phyloP scores from a whole-genome alignment of 306 rosid species.

The Prunus kanzakura region DNA sequence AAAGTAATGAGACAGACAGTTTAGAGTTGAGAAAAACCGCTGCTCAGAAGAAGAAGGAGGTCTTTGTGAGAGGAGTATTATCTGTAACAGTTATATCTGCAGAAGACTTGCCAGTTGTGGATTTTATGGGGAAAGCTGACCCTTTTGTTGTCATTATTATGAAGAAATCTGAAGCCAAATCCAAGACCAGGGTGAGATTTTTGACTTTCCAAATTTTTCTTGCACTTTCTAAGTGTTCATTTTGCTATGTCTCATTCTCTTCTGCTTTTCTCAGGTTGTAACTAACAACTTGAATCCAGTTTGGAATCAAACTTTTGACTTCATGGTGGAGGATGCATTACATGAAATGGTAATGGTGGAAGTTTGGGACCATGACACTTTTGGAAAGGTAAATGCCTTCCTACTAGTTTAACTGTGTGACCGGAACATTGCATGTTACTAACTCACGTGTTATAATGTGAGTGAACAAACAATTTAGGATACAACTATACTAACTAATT shows the following conservation, averaged over 20 bases:
- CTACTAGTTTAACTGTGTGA: not conserved
- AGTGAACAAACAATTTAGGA: not conserved
- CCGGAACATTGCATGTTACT: not conserved
- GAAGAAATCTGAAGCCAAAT: constrained; percentile 72
- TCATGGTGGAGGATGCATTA: constrained; percentile 90
- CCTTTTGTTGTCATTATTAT: constrained; percentile 72
- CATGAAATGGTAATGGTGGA: constrained; percentile 81
- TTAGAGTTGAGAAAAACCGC: constrained; percentile 25
- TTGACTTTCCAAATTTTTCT: not conserved
- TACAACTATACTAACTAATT: too few species aligned
- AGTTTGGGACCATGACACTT: constrained; percentile 93
- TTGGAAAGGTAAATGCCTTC: constrained; percentile 69
- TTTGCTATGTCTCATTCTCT: not conserved
- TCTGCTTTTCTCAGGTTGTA: constrained; percentile 57
- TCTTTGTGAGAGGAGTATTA: constrained; percentile 79
- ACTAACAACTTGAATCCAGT: constrained; percentile 76
- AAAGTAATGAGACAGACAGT: constrained; percentile 21
- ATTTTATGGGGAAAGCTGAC: constrained; percentile 91
- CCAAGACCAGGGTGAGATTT: constrained; percentile 78
- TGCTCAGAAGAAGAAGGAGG: constrained; percentile 56
- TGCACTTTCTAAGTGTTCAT: not conserved
- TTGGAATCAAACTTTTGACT: constrained; percentile 96
- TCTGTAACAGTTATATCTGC: constrained; percentile 89
- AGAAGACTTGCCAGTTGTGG: constrained; percentile 76
- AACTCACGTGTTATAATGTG: not conserved